Base-by-base conservation (phyloP, 2,329 filamentous ascomycete species). In the Westerdykella aurantiaca region DNA sequence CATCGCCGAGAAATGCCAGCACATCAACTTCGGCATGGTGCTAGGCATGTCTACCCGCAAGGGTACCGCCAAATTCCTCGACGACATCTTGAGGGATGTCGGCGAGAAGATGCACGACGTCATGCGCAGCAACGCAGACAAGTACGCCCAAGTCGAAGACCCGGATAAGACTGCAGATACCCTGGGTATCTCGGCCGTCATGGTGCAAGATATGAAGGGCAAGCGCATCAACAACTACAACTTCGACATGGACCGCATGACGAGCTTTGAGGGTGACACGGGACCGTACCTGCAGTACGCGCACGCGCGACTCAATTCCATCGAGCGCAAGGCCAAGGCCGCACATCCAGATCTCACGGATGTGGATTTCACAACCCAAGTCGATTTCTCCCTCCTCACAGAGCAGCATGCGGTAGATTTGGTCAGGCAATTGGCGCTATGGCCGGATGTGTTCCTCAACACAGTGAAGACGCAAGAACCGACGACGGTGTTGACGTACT, bases 191-290 rank as follows among this genome's bases (percentile, higher is more conserved):
- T 90, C 86, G 52, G 85, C 86, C 62, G 91, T 97, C 63, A 97
- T 97, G 89, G 88, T 95, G 16, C 91, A 97, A 70, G 93, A 97
- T 63, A 95, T 97, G 88, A 86, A 81, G 53, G 93, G 91, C 66
- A 97, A 96, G 80, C 81, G 87, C 51, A 73, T 82, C 61, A 81
- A 82, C 68, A 78, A 79, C 57, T 82, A 85, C 67, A 73, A 77
- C 45, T 90, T 91, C 69, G 83, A 90, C 70, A 82, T 89, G 75
- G 81, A 88, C 46, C 77, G 80, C 52, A 90, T 93, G 85, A 86
- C 82, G 6, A 86, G 83, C 3, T 90, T 90, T 53, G 86, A 93
- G 69, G 86, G 86, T 34, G 86, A 91, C 66, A 93, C 87, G 2
- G 88, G 88, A 6, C 86, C 86, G 11, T 90, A 90, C 66, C 77